Base-by-base conservation (phyloP, 306 rosid species). In the Mucuna pruriens region DNA sequence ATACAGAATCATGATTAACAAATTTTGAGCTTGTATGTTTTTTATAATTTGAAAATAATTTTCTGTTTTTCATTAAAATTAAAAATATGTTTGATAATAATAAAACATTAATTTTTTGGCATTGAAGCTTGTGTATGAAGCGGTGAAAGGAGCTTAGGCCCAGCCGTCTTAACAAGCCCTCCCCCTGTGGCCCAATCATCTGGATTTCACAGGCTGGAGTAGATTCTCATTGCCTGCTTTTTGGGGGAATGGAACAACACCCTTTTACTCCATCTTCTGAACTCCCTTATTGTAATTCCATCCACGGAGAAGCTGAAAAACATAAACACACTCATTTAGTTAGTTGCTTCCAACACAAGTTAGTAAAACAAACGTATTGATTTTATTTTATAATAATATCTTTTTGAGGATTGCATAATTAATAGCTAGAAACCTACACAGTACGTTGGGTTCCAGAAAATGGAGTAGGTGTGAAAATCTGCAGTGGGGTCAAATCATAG, bases 121-220 rank as follows among this genome's bases (percentile, higher is more conserved):
- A 16, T 67, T 88, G 87, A 93, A 88, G 82, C 88, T 90, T 20
- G 87, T 87, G 48, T 84, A 93, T 0, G 93, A 90, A 9, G 94
- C 91, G 3, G 85, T 71, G 83, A 93, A 93, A 2, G 94, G 97
- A 33, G 93, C 93, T 77, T 80, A 44, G 8, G 15, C 36, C 94
- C 97, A 91, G 13, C 92, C 19, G 93, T 91, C 80, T 93, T 91
- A 0, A 93, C 91, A 4, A 91, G 85, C 1, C 97, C 97, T 5
- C 95, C 94, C 66, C 95, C 86, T 3, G 97, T 92, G 0, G 94
- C 97, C 92, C 97, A 91, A 9, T 91, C 96, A 69, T 91, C 93
- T 0, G 92, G 93, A 42, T 85, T 90, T 94, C 94, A 92, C 0
- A 92, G 78, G 40, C 89, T 90, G 0, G 92, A 88, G 73, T 87